phyloP scores from a whole-genome alignment of 306 rosid genomes.

The Cucurbita pepo region DNA sequence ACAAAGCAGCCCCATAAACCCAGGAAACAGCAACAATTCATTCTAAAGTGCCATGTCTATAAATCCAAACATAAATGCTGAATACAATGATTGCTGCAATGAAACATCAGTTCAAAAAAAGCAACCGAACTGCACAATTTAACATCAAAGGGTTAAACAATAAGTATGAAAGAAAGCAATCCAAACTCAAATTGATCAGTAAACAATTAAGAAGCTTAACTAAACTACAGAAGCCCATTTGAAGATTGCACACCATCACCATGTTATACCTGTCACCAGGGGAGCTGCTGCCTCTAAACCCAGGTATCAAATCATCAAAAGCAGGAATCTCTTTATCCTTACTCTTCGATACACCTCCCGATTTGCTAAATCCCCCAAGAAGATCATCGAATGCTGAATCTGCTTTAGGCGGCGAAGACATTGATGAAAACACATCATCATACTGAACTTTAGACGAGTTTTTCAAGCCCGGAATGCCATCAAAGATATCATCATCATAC shows the following conservation, averaged over 20 bases:
- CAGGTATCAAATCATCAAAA: slow-evolving; percentile 75
- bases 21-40: not conserved
- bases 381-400: slow-evolving; percentile 68
- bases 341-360: slow-evolving; percentile 36
- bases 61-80: not conserved
- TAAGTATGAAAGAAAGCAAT: not conserved
- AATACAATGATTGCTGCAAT: not conserved
- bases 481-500: slow-evolving; percentile 77
- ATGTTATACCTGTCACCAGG: slow-evolving; percentile 49
- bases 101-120: not conserved
- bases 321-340: slow-evolving; percentile 28
- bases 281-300: slow-evolving; percentile 43
- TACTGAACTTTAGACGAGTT: slow-evolving; percentile 41
- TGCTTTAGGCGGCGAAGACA: slow-evolving; percentile 22
- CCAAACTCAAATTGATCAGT: not conserved
- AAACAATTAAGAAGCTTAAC: not conserved
- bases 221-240: not conserved
- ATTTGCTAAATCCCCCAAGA: slow-evolving; percentile 67
- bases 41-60: not conserved
- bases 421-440: slow-evolving; percentile 44
- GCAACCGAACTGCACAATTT: not conserved
- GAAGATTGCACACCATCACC: not conserved
- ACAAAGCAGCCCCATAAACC: not conserved
- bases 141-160: not conserved
- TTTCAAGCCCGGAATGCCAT: slow-evolving; percentile 72